phyloP scores from a whole-genome alignment of 2,329 filamentous ascomycete genomes.

The Cladophialophora bantiana region DNA sequence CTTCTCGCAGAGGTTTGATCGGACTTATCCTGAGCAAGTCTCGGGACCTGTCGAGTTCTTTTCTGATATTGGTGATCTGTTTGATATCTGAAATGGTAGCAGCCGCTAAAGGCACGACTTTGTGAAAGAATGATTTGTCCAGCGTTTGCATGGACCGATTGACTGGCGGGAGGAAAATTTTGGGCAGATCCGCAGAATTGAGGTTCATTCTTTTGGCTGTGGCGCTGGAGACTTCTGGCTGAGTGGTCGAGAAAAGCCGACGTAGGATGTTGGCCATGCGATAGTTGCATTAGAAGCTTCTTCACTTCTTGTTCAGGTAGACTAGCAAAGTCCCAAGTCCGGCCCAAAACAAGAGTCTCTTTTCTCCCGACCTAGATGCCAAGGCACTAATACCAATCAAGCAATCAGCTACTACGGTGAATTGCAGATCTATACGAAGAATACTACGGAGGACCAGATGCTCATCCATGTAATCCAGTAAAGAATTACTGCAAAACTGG shows the following conservation, averaged over 20 bases:
- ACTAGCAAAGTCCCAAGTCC: neutral
- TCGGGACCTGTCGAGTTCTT: constrained; percentile 67
- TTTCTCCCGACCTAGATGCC: neutral
- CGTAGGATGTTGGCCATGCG: constrained; percentile 31
- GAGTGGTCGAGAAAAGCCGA: constrained; percentile 22
- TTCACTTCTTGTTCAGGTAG: neutral
- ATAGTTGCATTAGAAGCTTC: neutral
- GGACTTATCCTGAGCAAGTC: constrained; percentile 72
- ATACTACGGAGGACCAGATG: neutral
- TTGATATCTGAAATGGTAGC: constrained; percentile 77
- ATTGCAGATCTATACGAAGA: neutral
- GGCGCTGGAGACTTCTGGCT: neutral
- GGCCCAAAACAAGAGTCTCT: too few relatives aligned
- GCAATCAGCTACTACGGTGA: neutral
- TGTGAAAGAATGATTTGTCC: constrained; percentile 83
- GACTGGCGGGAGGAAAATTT: constrained; percentile 78
- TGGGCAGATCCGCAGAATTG: constrained; percentile 41
- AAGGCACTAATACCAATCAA: neutral
- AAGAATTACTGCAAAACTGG: neutral
- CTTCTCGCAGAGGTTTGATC: constrained; percentile 65
- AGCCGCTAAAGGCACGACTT: constrained; percentile 76
- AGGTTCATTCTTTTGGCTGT: constrained; percentile 34
- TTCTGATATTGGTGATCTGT: constrained; percentile 75
- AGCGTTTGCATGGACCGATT: constrained; percentile 80
- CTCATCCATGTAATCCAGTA: neutral